Evolutionary conservation across 75 land plant genomes (phyloP), one percentile per base, ranked within the genome.

Genomic region (Adiantum capillusveneris): DNA sequence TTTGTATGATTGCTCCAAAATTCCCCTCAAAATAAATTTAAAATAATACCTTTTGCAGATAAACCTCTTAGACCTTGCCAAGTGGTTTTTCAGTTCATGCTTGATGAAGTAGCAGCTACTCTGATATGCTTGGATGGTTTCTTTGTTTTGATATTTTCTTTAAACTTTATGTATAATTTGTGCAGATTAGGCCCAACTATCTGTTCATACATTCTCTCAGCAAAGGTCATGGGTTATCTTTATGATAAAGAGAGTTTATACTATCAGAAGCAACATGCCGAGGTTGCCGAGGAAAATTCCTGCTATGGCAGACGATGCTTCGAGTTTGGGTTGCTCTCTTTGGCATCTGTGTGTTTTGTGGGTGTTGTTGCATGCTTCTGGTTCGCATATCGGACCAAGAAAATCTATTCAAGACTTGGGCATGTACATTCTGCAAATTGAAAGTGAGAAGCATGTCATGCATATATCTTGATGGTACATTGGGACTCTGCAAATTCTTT

Each of bases 281-380:
- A 34, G 18, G 1, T 1, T 22, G 57, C 2, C 26, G 71, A 67
- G 11, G 37, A 44, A 44, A 63, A 62, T 52, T 56, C 50, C 13
- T 77, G 79, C 41, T 72, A 73, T 51, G 79, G 79, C 2, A 21
- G 30, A 22, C 59, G 34, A 39, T 76, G 77, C 77, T 76, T 76
- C 54, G 77, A 69, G 11, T 55, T 52, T 34, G 68, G 67, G 17
- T 64, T 76, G 44, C 42, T 76, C 14, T 30, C 43, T 13, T 62
- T 72, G 16, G 66, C 65, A 27, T 24, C 66, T 16, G 21, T 76
- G 3, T 71, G 79, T 53, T 60, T 66, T 24, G 28, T 71, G 18
- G 76, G 79, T 25, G 60, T 37, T 1, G 12, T 56, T 16, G 62
- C 64, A 26, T 74, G 69, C 57, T 44, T 65, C 16, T 68, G 71